Percentiles rank a stretch among this genome's conserved stretches.
These are phyloP conservation scores for Bolboschoenus planiculmis DNA, from an alignment of 176 grass and related monocot genomes.

Conservation along the genomic window DNA sequence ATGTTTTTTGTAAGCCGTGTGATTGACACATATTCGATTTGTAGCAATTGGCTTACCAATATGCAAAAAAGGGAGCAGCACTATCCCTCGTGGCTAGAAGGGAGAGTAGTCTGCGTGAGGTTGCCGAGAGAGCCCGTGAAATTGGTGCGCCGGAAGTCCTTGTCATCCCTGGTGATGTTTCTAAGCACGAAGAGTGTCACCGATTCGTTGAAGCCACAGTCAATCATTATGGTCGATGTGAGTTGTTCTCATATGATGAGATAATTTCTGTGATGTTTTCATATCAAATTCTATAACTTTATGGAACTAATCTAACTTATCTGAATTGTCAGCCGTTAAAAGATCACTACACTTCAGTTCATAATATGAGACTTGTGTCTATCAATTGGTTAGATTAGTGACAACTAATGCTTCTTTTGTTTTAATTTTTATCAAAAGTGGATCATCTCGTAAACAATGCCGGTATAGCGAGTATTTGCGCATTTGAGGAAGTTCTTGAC, in stretches of 20 bases:
- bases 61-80: constrained; percentile 41
- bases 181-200: constrained; percentile 34
- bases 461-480: constrained; percentile 33
- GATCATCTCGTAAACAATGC: constrained; percentile 72
- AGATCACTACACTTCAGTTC: background rate
- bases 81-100: constrained; percentile 39
- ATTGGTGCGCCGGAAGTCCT: constrained; percentile 42
- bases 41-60: constrained; percentile 62
- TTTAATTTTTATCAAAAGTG: constrained; percentile 25
- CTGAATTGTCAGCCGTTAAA: background rate
- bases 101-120: constrained; percentile 34
- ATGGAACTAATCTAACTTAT: background rate
- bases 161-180: constrained; percentile 31
- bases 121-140: constrained; percentile 15
- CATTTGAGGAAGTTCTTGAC: constrained; percentile 44
- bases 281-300: background rate
- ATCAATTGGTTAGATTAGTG: background rate
- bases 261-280: background rate
- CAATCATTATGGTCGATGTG: constrained; percentile 39
- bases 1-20: background rate
- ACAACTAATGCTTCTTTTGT: background rate
- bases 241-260: background rate
- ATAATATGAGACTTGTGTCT: background rate
- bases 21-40: background rate
- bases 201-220: constrained; percentile 42